phyloP scores from a whole-genome alignment of 2,329 filamentous ascomycete species.

The Huntiella abstrusa region DNA sequence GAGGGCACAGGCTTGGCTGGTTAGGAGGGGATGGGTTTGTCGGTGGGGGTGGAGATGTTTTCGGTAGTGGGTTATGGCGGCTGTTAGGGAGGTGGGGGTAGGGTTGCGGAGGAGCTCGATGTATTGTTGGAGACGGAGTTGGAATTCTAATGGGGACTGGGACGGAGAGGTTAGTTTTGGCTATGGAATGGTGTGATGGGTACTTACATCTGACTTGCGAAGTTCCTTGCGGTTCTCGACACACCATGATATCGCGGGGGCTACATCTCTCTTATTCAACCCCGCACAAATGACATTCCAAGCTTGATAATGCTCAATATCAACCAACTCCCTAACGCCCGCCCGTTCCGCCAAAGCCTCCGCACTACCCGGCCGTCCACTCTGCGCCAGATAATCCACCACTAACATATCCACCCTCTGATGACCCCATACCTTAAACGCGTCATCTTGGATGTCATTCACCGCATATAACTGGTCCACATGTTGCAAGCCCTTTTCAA shows the following conservation, averaged over 20 bases:
- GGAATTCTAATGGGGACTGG: conserved; percentile 73
- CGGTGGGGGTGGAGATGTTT: conserved; percentile 60
- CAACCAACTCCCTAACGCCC: conserved; percentile 62
- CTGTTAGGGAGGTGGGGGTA: conserved; percentile 43
- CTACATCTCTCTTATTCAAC: conserved; percentile 49
- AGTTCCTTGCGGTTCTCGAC: conserved; percentile 82
- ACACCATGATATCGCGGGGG: conserved; percentile 76
- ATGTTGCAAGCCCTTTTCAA: conserved; percentile 59
- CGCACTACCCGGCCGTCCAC: conserved; percentile 66
- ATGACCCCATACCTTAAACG: conserved; percentile 81
- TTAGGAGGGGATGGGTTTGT: conserved; percentile 47
- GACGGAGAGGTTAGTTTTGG: neutral
- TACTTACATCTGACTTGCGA: conserved; percentile 60
- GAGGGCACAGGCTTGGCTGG: conserved; percentile 58
- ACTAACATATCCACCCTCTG: conserved; percentile 64
- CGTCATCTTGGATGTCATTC: conserved; percentile 68
- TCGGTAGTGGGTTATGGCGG: conserved; percentile 65
- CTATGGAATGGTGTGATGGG: neutral
- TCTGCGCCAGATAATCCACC: conserved; percentile 79
- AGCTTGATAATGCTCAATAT: conserved; percentile 70
- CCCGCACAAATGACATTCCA: conserved; percentile 63
- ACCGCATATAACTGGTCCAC: conserved; percentile 66
- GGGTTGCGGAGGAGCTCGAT: conserved; percentile 59
- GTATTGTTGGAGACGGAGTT: conserved; percentile 84
- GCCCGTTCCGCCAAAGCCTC: conserved; percentile 55